Conservation (phyloP, 148 eudicot species). For the Spergularia marina region DNA sequence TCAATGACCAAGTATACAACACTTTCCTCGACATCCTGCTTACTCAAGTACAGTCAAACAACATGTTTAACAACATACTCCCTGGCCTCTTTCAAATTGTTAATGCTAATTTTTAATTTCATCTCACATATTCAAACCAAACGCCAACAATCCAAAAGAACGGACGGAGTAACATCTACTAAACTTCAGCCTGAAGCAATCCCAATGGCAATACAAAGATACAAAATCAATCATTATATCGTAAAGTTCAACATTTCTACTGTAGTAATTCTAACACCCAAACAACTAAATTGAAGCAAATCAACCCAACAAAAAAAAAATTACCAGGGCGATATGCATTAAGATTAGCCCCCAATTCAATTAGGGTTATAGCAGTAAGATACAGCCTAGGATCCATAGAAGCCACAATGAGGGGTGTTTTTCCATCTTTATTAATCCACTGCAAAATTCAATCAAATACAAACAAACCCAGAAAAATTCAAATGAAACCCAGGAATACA, state of each 20-base stretch:
- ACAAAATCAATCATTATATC: not conserved
- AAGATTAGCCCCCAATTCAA: slow-evolving; percentile 59
- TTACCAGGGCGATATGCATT: slow-evolving; percentile 59
- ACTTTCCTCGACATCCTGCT: not conserved
- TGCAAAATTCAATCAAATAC: slow-evolving; percentile 14
- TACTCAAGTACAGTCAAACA: slow-evolving; percentile 4
- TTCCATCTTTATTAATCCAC: slow-evolving; percentile 67
- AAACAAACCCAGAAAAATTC: slow-evolving; percentile 7
- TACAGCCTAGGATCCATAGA: slow-evolving; percentile 46
- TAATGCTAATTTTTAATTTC: too few species aligned
- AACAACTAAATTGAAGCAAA: not conserved
- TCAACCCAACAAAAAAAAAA: not conserved
- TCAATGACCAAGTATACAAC: not conserved
- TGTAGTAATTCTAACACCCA: not conserved
- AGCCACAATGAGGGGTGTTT: slow-evolving; percentile 59
- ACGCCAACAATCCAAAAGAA: too few species aligned
- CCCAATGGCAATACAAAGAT: not conserved
- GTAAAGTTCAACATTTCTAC: not conserved
- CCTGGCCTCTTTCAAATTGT: too few species aligned
- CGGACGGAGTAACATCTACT: not conserved
- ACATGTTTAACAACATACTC: not conserved
- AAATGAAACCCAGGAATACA: slow-evolving; percentile 15
- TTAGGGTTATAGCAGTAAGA: slow-evolving; percentile 45
- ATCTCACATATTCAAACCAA: too few species aligned
- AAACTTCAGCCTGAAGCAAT: not conserved